A percentile compares a stretch with the other conserved stretches of the same genome.
phyloP scores from a whole-genome alignment of 208 protist species.

The Trypanosoma grayi region DNA sequence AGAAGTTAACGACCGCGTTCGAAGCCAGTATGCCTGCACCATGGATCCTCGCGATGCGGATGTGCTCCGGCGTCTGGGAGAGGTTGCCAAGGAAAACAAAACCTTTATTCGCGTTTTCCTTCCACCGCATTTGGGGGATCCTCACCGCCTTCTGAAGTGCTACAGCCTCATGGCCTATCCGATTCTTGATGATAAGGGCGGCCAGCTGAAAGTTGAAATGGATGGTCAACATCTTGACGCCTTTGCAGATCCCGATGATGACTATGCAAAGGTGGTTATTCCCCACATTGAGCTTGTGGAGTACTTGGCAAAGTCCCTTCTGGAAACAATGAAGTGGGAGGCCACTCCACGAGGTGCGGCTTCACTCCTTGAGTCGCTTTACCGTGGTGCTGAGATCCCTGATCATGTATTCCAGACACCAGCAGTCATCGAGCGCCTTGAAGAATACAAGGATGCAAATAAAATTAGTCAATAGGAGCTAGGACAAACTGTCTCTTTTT shows the following conservation, averaged over 20 bases:
- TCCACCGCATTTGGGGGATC: conserved; percentile 82
- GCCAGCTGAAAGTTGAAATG: conserved; percentile 86
- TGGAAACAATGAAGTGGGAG: conserved; percentile 90
- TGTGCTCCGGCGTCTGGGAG: conserved; percentile 71
- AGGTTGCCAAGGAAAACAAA: conserved; percentile 85
- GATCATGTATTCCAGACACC: conserved; percentile 90
- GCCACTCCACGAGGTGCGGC: conserved; percentile 81
- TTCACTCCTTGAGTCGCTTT: conserved; percentile 87
- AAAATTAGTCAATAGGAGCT: conserved; percentile 57
- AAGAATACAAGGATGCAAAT: conserved; percentile 75
- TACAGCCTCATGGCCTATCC: conserved; percentile 91
- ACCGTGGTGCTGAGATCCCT: conserved; percentile 85
- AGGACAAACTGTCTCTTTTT: conserved; percentile 1
- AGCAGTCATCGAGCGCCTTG: conserved; percentile 80
- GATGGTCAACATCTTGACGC: conserved; percentile 79
- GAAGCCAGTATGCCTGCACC: conserved; percentile 79
- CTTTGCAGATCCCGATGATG: conserved; percentile 88
- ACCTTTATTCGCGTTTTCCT: conserved; percentile 87
- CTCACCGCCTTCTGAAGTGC: conserved; percentile 84
- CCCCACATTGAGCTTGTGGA: conserved; percentile 87
- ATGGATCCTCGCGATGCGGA: conserved; percentile 87
- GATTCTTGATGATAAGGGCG: conserved; percentile 88
- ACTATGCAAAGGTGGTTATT: conserved; percentile 89
- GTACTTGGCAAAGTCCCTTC: conserved; percentile 80
- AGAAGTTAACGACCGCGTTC: conserved; percentile 82